Conservation (phyloP, 1,284 basidiomycete species). For the Tilletia walkeri region DNA sequence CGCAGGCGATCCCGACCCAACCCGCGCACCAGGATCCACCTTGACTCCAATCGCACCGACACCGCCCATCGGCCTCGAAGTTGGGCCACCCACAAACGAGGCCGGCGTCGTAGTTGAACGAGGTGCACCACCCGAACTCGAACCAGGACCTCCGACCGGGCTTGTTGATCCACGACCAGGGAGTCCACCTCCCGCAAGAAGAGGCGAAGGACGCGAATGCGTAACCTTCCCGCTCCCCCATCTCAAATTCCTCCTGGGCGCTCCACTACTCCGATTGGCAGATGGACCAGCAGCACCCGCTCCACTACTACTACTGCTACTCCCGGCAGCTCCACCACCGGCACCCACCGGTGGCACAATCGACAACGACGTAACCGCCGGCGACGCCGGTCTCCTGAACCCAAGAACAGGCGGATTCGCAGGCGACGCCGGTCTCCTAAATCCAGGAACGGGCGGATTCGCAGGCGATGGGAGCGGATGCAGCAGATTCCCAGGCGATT, state of each 20-base stretch:
- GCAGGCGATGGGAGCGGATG: background rate
- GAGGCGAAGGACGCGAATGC: constrained; percentile 10
- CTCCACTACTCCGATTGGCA: constrained; percentile 27
- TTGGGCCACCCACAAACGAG: background rate
- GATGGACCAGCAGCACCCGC: constrained; percentile 17
- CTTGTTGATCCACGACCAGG: background rate
- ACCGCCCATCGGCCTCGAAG: background rate
- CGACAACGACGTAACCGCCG: constrained; percentile 28
- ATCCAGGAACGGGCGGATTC: constrained; percentile 13
- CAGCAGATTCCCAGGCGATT: background rate
- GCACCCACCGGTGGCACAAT: constrained; percentile 25
- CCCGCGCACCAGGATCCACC: too few relatives aligned
- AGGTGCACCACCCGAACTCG: too few relatives aligned
- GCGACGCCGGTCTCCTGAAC: constrained; percentile 21
- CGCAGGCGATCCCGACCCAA: background rate
- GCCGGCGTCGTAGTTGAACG: background rate
- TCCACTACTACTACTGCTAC: constrained; percentile 20
- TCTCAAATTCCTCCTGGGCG: constrained; percentile 50
- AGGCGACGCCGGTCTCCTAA: background rate
- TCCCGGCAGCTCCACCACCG: constrained; percentile 26
- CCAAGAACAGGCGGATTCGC: constrained; percentile 13
- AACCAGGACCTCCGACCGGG: background rate
- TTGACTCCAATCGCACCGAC: too few relatives aligned
- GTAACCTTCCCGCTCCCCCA: constrained; percentile 53
- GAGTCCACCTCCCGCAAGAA: background rate